phyloP scores from a whole-genome alignment of 345 rosid species.

The Euphorbia pulcherrima region DNA sequence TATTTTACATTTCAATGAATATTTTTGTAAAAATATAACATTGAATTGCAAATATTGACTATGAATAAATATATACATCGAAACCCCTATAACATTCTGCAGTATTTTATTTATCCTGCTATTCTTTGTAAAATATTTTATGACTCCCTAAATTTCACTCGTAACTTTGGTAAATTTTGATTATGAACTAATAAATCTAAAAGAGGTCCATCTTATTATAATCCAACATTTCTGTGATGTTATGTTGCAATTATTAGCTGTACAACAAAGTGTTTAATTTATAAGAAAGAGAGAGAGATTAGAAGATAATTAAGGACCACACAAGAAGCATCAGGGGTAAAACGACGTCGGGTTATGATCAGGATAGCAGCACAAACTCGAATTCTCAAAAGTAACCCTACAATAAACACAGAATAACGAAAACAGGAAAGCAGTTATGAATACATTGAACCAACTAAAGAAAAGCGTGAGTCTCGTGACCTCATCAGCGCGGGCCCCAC shows the following conservation, averaged over 20 bases:
- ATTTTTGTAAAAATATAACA: too few relatives aligned
- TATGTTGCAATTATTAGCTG: neutral
- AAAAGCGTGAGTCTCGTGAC: constrained; percentile 31
- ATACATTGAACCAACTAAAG: neutral
- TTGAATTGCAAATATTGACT: too few relatives aligned
- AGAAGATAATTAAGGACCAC: neutral
- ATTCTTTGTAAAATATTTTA: too few relatives aligned
- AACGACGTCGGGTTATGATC: neutral
- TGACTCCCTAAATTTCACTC: too few relatives aligned
- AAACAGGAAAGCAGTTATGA: neutral
- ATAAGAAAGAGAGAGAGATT: neutral
- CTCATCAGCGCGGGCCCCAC: neutral
- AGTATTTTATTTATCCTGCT: too few relatives aligned
- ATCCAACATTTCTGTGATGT: neutral
- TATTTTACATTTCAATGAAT: too few relatives aligned
- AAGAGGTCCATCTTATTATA: too few relatives aligned
- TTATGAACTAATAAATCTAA: too few relatives aligned
- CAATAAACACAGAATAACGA: neutral
- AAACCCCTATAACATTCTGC: too few relatives aligned
- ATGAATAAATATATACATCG: too few relatives aligned
- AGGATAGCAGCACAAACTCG: neutral
- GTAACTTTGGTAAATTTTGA: too few relatives aligned
- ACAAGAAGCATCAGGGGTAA: neutral
- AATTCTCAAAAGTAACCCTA: neutral
- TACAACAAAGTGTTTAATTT: too few relatives aligned